Evolutionary conservation across 2,329 filamentous ascomycete species (phyloP).

Genomic region (Podosphaera leucotricha): DNA sequence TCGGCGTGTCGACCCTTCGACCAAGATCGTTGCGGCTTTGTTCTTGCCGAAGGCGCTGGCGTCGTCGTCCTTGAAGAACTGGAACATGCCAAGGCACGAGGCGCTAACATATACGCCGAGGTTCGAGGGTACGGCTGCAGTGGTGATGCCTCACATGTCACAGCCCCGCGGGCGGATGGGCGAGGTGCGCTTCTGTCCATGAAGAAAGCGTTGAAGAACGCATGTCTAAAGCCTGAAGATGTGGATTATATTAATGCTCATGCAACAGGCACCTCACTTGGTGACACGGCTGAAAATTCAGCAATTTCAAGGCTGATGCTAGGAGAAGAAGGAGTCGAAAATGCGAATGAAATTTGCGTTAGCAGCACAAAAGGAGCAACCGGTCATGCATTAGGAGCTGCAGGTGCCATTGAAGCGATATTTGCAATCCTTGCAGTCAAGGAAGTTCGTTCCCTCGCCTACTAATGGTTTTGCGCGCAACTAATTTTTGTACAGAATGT

Average conservation of each 20-base stretch:
- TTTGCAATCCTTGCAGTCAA: slow-evolving; percentile 61
- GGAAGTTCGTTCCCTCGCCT: slow-evolving; percentile 32
- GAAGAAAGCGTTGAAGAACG: slow-evolving; percentile 56
- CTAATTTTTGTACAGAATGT: slow-evolving; percentile 32
- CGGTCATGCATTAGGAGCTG: slow-evolving; percentile 76
- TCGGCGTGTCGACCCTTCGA: slow-evolving; percentile 76
- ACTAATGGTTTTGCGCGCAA: neutral
- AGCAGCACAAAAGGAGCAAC: slow-evolving; percentile 89
- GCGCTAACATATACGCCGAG: slow-evolving; percentile 71
- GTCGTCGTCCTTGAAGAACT: slow-evolving; percentile 75
- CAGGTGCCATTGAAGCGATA: slow-evolving; percentile 73
- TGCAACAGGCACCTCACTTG: slow-evolving; percentile 67
- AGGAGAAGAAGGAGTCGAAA: slow-evolving; percentile 40
- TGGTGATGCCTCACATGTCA: slow-evolving; percentile 83
- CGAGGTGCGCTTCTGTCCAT: slow-evolving; percentile 65
- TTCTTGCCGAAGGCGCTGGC: slow-evolving; percentile 79
- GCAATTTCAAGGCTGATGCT: slow-evolving; percentile 62
- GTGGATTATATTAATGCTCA: slow-evolving; percentile 94
- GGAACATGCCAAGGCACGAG: slow-evolving; percentile 60
- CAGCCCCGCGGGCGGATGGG: slow-evolving; percentile 64
- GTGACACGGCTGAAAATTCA: slow-evolving; percentile 67
- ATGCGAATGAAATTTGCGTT: slow-evolving; percentile 45
- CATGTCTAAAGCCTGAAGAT: slow-evolving; percentile 38
- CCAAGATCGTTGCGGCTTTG: slow-evolving; percentile 55
- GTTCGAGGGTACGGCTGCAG: slow-evolving; percentile 74